Conservation (phyloP, 352 stramenopile species). For the Pythium monospermum region DNA sequence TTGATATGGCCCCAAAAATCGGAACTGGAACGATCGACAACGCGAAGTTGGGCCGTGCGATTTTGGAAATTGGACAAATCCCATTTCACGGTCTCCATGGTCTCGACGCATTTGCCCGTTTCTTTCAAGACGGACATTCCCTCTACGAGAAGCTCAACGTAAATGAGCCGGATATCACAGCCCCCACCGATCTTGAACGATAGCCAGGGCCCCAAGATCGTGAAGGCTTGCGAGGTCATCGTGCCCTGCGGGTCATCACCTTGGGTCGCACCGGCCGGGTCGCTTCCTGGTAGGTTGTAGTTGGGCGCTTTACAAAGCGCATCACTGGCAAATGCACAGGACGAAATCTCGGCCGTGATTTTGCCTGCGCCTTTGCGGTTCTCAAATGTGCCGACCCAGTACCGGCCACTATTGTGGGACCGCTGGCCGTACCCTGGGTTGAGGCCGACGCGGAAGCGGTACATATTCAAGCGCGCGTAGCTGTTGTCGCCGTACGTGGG, state of each 20-base stretch:
- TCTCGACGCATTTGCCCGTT: slow-evolving; percentile 89
- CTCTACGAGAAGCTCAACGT: slow-evolving; percentile 94
- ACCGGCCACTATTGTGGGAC: slow-evolving; percentile 76
- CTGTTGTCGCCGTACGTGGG: slow-evolving; percentile 95
- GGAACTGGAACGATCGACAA: slow-evolving; percentile 89
- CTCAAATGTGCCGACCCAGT: slow-evolving; percentile 95
- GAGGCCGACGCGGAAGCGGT: slow-evolving; percentile 33
- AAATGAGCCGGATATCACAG: slow-evolving; percentile 88
- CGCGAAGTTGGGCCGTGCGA: slow-evolving; percentile 85
- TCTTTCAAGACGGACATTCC: slow-evolving; percentile 75
- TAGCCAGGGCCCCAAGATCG: slow-evolving; percentile 85
- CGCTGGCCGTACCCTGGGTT: slow-evolving; percentile 37
- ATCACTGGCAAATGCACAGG: slow-evolving; percentile 69
- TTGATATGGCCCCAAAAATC: slow-evolving; percentile 95
- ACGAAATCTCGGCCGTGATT: slow-evolving; percentile 29
- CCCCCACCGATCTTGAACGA: slow-evolving; percentile 94
- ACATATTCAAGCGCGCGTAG: slow-evolving; percentile 74
- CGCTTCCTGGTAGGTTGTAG: slow-evolving; percentile 73
- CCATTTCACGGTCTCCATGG: slow-evolving; percentile 87
- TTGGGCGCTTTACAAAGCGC: slow-evolving; percentile 52
- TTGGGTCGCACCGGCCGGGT: slow-evolving; percentile 69
- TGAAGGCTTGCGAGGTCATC: slow-evolving; percentile 93
- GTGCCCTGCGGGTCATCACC: slow-evolving; percentile 90
- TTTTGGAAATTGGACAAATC: slow-evolving; percentile 81
- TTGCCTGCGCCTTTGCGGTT: slow-evolving; percentile 74